Conservation (phyloP, 225 moss, liverwort and hornwort genomes). For the Neckera pumila region DNA sequence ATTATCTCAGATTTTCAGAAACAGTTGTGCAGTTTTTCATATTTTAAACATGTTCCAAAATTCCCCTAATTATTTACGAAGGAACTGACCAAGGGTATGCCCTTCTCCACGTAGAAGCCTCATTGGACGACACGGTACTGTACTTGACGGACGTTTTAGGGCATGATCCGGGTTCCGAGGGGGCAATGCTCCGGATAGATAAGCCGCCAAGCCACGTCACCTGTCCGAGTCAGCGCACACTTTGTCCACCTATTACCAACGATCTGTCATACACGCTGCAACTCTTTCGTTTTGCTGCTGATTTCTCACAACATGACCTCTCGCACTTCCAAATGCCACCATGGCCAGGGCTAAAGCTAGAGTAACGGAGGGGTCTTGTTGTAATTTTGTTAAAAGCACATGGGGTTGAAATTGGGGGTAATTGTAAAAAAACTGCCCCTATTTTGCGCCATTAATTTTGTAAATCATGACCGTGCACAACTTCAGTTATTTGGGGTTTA, state of each 20-base stretch:
- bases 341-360: not conserved
- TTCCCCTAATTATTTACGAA: too few relatives aligned
- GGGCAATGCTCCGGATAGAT: not conserved
- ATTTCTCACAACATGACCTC: not conserved
- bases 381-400: too few relatives aligned
- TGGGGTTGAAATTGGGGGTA: not conserved
- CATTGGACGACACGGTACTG: not conserved
- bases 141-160: not conserved
- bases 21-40: too few relatives aligned
- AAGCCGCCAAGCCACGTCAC: not conserved
- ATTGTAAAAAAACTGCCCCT: not conserved
- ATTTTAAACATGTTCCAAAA: too few relatives aligned
- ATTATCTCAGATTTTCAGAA: too few relatives aligned
- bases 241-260: not conserved
- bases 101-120: not conserved
- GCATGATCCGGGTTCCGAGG: not conserved
- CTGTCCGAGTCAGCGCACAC: not conserved
- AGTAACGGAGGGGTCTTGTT: too few relatives aligned
- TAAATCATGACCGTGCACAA: too few relatives aligned
- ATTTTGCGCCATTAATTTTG: not conserved
- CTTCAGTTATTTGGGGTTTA: too few relatives aligned
- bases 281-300: not conserved
- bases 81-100: not conserved
- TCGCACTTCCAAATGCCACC: not conserved
- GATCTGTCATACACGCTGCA: not conserved